Percentiles rank a stretch among this genome's conserved stretches.
Evolutionary conservation across 1,139 yeast species (phyloP).

Genomic region (Hemisphaericaspora lyxosophila): DNA sequence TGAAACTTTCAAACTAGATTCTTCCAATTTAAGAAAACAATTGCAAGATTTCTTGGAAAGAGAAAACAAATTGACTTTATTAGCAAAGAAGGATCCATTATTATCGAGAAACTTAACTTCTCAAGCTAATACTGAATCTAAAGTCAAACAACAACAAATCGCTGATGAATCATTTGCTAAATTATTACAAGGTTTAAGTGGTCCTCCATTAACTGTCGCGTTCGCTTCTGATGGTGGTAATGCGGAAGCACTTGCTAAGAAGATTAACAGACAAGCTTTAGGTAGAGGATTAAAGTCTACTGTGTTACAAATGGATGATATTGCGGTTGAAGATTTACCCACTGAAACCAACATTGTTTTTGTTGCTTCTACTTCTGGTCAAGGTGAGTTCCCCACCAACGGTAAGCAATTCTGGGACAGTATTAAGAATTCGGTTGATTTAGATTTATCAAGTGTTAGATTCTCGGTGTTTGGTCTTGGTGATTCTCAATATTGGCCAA

Average conservation of each 20-base stretch:
- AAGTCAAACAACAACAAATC: constrained; percentile 58
- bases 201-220: constrained; percentile 88
- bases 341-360: constrained; percentile 81
- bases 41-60: constrained; percentile 80
- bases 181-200: constrained; percentile 81
- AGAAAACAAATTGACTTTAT: constrained; percentile 79
- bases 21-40: constrained; percentile 76
- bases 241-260: constrained; percentile 81
- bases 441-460: constrained; percentile 69
- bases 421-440: constrained; percentile 64
- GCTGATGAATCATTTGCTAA: constrained; percentile 79
- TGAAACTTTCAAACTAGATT: constrained; percentile 74
- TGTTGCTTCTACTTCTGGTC: constrained; percentile 90
- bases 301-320: constrained; percentile 81
- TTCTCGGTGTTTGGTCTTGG: constrained; percentile 88
- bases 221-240: constrained; percentile 96
- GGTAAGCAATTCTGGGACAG: constrained; percentile 92
- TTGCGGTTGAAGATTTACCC: constrained; percentile 75
- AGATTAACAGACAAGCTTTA: constrained; percentile 78
- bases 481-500: constrained; percentile 95
- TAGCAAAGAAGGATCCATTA: constrained; percentile 69
- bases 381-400: constrained; percentile 96
- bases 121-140: constrained; percentile 59
- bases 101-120: constrained; percentile 72
- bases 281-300: constrained; percentile 83